Conservation (phyloP, 768 basidiomycete genomes). For the Calocybe cyanea region DNA sequence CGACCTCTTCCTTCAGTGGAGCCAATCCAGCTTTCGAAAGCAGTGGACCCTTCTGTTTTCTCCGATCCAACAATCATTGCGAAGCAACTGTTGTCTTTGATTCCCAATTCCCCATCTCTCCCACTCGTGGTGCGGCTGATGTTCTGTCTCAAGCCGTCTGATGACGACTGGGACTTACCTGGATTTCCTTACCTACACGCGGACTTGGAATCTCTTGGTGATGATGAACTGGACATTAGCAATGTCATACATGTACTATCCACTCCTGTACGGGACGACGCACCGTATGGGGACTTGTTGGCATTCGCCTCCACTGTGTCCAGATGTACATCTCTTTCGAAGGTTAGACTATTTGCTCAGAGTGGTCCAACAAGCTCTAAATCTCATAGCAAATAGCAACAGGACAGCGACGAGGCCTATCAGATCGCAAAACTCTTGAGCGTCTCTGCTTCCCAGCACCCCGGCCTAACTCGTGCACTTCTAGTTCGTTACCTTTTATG, state of each 20-base stretch:
- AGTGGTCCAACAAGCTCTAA: not conserved
- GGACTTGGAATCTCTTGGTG: conserved; percentile 48
- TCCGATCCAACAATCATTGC: conserved; percentile 61
- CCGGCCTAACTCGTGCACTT: conserved; percentile 47
- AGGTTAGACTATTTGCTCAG: conserved; percentile 41
- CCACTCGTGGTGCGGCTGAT: conserved; percentile 65
- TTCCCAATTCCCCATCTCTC: conserved; percentile 61
- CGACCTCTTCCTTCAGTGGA: conserved; percentile 30
- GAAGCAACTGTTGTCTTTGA: conserved; percentile 53
- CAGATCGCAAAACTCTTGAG: conserved; percentile 59
- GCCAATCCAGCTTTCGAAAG: conserved; percentile 39
- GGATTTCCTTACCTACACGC: conserved; percentile 71
- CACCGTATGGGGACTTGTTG: conserved; percentile 43
- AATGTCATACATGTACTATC: conserved; percentile 48
- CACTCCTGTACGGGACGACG: conserved; percentile 58
- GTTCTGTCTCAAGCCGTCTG: conserved; percentile 74
- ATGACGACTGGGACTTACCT: conserved; percentile 77
- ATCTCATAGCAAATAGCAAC: conserved; percentile 6
- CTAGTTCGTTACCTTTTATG: conserved; percentile 28
- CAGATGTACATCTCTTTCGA: conserved; percentile 46
- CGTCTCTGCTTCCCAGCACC: conserved; percentile 64
- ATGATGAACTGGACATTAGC: conserved; percentile 53
- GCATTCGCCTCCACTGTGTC: conserved; percentile 55
- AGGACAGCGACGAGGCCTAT: conserved; percentile 57
- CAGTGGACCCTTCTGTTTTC: conserved; percentile 58